A percentile compares a stretch with the other conserved stretches of the same genome.
Evolutionary conservation across 139 green algal species (phyloP).

Genomic region (Edaphochlamys debaryana): DNA sequence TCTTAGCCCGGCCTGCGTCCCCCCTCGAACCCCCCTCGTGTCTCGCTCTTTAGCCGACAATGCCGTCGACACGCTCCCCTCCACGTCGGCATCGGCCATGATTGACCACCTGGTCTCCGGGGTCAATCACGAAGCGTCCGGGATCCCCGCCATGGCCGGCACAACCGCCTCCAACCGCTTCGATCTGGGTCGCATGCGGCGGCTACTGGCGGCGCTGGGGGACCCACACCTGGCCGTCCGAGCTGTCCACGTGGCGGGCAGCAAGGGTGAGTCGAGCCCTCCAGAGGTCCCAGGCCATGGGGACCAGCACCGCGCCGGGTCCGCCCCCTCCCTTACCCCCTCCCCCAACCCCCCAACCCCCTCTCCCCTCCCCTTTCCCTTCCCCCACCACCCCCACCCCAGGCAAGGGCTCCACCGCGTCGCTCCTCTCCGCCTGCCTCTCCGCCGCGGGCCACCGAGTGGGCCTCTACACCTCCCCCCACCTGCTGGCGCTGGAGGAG

Average conservation of each 20-base stretch:
- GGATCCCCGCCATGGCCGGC: constrained; percentile 75
- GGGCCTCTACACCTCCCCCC: constrained; percentile 87
- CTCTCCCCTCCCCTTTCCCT: background rate
- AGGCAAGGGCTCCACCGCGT: constrained; percentile 86
- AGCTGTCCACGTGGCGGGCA: constrained; percentile 86
- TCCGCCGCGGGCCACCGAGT: constrained; percentile 64
- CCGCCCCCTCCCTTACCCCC: too few relatives aligned
- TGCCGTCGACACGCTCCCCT: background rate
- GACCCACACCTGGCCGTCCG: constrained; percentile 65
- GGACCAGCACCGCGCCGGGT: too few relatives aligned
- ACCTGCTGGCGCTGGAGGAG: constrained; percentile 82
- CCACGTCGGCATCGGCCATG: background rate
- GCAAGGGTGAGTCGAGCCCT: constrained; percentile 71
- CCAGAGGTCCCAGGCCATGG: too few relatives aligned
- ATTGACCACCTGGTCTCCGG: constrained; percentile 47
- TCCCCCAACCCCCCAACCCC: too few relatives aligned
- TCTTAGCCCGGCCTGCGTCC: too few relatives aligned
- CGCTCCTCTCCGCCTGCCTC: constrained; percentile 78
- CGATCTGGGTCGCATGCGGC: constrained; percentile 72
- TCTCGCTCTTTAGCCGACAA: too few relatives aligned
- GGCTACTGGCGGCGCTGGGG: constrained; percentile 69
- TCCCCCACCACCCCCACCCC: background rate
- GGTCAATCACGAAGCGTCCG: constrained; percentile 73
- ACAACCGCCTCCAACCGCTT: constrained; percentile 49
- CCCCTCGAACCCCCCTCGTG: too few relatives aligned